Conservation (phyloP, 2,329 filamentous ascomycete species). For the Cryphonectria nitschkei region DNA sequence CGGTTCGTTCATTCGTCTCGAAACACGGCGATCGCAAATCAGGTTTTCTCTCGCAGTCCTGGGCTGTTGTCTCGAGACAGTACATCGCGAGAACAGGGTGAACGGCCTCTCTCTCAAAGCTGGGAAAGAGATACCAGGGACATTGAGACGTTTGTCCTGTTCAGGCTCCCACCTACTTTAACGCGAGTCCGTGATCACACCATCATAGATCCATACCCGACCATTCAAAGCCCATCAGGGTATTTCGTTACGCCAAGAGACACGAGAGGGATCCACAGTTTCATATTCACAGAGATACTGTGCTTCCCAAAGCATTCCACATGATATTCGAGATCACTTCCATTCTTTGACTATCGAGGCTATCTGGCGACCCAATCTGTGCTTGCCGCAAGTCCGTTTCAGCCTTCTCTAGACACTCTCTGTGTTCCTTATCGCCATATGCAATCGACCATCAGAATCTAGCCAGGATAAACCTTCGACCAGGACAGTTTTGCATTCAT, state of each 20-base stretch:
- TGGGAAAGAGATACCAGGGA: neutral
- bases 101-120: neutral
- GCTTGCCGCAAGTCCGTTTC: slow-evolving; percentile 29
- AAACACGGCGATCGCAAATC: neutral
- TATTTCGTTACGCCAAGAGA: neutral
- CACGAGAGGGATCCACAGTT: neutral
- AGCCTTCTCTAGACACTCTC: slow-evolving; percentile 20
- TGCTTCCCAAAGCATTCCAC: slow-evolving; percentile 5
- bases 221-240: neutral
- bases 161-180: neutral
- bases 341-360: neutral
- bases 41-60: neutral
- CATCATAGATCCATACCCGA: neutral
- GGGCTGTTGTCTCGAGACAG: neutral
- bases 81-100: neutral
- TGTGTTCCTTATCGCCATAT: slow-evolving; percentile 21
- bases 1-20: neutral
- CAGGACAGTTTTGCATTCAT: slow-evolving; percentile 12
- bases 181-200: slow-evolving; percentile 2
- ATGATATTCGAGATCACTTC: slow-evolving; percentile 7
- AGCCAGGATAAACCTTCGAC: slow-evolving; percentile 10
- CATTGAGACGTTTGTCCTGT: neutral
- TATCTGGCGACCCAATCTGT: slow-evolving; percentile 14
- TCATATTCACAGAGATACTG: slow-evolving; percentile 9
- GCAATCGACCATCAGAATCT: slow-evolving; percentile 9